phyloP scores from a whole-genome alignment of 2,329 filamentous ascomycete species.

The Penicillium italicum region DNA sequence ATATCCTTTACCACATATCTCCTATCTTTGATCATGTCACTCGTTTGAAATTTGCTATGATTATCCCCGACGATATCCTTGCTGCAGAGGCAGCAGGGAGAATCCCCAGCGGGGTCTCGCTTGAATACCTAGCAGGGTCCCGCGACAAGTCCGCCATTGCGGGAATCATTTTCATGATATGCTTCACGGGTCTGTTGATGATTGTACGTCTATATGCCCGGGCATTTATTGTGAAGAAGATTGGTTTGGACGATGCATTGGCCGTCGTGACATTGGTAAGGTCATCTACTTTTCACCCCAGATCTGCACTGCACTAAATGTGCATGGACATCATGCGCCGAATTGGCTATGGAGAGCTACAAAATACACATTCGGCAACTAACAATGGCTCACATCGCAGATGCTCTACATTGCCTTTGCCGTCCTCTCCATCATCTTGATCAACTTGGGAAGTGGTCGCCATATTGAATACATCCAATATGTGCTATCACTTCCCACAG shows the following conservation, averaged over 20 bases:
- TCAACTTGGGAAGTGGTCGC: slow-evolving; percentile 47
- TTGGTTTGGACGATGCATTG: slow-evolving; percentile 49
- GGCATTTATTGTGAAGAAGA: slow-evolving; percentile 41
- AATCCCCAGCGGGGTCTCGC: slow-evolving; percentile 24
- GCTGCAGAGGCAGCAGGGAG: slow-evolving; percentile 27
- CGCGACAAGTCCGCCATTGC: slow-evolving; percentile 27
- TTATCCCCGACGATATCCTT: slow-evolving; percentile 28
- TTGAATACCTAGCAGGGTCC: slow-evolving; percentile 28
- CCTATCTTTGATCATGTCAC: slow-evolving; percentile 2
- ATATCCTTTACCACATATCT: not conserved
- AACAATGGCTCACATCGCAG: slow-evolving; percentile 11
- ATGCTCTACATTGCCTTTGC: slow-evolving; percentile 44
- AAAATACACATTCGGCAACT: not conserved
- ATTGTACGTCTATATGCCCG: slow-evolving; percentile 48
- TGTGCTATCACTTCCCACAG: slow-evolving; percentile 43
- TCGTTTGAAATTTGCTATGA: slow-evolving; percentile 15
- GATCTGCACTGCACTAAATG: slow-evolving; percentile 4
- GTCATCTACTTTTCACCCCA: slow-evolving; percentile 3
- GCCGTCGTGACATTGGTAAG: slow-evolving; percentile 48
- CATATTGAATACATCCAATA: slow-evolving; percentile 41
- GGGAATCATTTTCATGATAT: slow-evolving; percentile 30
- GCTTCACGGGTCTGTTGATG: slow-evolving; percentile 33
- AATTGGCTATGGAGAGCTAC: not conserved
- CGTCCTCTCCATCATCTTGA: slow-evolving; percentile 44
- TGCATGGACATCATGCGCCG: not conserved